Conservation (phyloP, 345 rosid genomes). For the Populus pruinosa region DNA sequence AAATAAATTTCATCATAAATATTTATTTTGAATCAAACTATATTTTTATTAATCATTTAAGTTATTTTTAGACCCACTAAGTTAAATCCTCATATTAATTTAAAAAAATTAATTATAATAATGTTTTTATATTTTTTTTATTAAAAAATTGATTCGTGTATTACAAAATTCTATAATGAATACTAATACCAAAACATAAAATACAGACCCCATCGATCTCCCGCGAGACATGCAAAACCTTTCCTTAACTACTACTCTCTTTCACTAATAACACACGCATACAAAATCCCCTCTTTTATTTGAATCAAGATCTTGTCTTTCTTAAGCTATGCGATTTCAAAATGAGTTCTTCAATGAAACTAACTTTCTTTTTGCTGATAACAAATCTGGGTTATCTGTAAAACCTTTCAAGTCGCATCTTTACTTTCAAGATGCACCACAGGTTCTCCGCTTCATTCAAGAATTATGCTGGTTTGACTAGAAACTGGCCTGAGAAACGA, state of each 20-base stretch:
- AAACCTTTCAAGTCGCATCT: slow-evolving; percentile 49
- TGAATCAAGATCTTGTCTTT: background rate
- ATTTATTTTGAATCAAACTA: too few relatives aligned
- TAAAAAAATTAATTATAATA: too few relatives aligned
- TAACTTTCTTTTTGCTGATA: slow-evolving; percentile 28
- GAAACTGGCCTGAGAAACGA: slow-evolving; percentile 54
- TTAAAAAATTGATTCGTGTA: too few relatives aligned
- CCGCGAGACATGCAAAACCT: background rate
- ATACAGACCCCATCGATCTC: background rate
- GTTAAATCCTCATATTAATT: too few relatives aligned
- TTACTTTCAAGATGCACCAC: slow-evolving; percentile 82
- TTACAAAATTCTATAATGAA: too few relatives aligned
- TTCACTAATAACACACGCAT: background rate
- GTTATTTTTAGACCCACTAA: too few relatives aligned
- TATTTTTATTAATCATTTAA: too few relatives aligned
- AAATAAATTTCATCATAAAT: too few relatives aligned
- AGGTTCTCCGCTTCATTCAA: slow-evolving; percentile 61
- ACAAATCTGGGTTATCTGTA: slow-evolving; percentile 24
- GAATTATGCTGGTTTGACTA: slow-evolving; percentile 46
- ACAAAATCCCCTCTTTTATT: background rate
- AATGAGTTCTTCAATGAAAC: slow-evolving; percentile 30
- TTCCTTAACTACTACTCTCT: background rate
- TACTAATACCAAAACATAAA: too few relatives aligned
- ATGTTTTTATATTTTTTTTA: too few relatives aligned
- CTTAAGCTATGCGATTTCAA: background rate